Conservation (phyloP, 2,329 filamentous ascomycete species). For the Teratosphaeria nubilosa region DNA sequence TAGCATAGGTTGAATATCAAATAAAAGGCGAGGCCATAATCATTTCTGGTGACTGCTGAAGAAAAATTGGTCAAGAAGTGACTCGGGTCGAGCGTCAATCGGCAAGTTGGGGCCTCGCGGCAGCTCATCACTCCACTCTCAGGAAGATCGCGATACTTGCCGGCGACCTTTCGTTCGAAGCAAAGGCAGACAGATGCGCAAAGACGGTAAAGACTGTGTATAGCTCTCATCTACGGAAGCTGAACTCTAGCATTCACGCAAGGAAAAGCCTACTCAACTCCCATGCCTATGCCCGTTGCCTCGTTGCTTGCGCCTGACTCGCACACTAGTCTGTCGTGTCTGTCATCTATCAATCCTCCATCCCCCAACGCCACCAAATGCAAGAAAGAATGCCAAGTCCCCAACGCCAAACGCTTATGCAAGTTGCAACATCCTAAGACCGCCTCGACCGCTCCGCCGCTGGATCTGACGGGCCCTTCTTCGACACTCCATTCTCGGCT, state of each 20-base stretch:
- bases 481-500: conserved; percentile 9
- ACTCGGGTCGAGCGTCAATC: too few species aligned
- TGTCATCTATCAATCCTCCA: neutral
- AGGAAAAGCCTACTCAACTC: neutral
- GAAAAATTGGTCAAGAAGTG: too few species aligned
- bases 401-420: neutral
- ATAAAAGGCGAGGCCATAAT: too few species aligned
- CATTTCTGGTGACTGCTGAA: too few species aligned
- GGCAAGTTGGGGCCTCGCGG: too few species aligned
- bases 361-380: neutral
- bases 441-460: neutral
- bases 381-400: neutral
- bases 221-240: neutral
- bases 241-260: neutral
- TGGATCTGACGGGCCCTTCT: neutral
- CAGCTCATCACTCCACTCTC: too few species aligned
- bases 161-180: too few species aligned
- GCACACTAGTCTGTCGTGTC: neutral
- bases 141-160: too few species aligned
- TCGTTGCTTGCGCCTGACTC: neutral
- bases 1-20: too few species aligned
- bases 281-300: neutral
- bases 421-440: neutral
- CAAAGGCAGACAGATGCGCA: too few species aligned
- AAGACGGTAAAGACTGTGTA: too few species aligned